These are phyloP conservation scores for Ambrosiella beaveri DNA, from an alignment of 2,329 filamentous ascomycete genomes.

Conservation along the genomic window DNA sequence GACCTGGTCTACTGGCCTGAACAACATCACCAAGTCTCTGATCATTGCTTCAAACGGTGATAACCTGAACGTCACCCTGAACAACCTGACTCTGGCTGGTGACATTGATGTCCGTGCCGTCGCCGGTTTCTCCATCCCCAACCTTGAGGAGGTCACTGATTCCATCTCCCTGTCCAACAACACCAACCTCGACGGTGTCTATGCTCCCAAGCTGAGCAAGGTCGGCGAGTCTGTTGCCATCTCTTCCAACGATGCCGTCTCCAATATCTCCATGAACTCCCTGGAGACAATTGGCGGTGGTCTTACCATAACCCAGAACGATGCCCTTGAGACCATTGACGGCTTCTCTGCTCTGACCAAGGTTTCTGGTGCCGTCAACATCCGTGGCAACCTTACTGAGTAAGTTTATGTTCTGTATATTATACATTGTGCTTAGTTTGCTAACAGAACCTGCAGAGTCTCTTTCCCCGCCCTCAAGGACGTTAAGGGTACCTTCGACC, in stretches of 20 bases:
- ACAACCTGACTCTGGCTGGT: conserved; percentile 49
- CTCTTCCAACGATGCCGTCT: conserved; percentile 41
- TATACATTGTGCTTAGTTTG: background rate
- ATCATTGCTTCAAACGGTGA: conserved; percentile 67
- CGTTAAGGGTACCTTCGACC: conserved; percentile 55
- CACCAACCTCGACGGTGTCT: conserved; percentile 41
- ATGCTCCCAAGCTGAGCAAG: conserved; percentile 52
- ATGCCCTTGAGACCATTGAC: conserved; percentile 44
- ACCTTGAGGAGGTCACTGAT: conserved; percentile 54
- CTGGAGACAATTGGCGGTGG: conserved; percentile 58
- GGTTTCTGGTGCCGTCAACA: conserved; percentile 65
- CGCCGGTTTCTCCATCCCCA: conserved; percentile 54
- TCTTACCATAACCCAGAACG: conserved; percentile 83
- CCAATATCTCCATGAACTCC: conserved; percentile 59
- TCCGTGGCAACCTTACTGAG: conserved; percentile 70
- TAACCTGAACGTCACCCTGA: conserved; percentile 53
- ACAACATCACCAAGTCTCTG: conserved; percentile 53
- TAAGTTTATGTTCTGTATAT: conserved; percentile 30
- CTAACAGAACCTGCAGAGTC: conserved; percentile 35
- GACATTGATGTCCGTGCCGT: conserved; percentile 51
- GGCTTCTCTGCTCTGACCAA: conserved; percentile 51
- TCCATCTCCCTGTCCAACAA: conserved; percentile 76
- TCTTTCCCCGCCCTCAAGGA: conserved; percentile 47
- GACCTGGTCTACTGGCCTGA: conserved; percentile 58
- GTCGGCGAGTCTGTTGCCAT: conserved; percentile 45